Evolutionary conservation across 768 basidiomycete species (phyloP).

Genomic region (Guyanaporus albipodus): DNA sequence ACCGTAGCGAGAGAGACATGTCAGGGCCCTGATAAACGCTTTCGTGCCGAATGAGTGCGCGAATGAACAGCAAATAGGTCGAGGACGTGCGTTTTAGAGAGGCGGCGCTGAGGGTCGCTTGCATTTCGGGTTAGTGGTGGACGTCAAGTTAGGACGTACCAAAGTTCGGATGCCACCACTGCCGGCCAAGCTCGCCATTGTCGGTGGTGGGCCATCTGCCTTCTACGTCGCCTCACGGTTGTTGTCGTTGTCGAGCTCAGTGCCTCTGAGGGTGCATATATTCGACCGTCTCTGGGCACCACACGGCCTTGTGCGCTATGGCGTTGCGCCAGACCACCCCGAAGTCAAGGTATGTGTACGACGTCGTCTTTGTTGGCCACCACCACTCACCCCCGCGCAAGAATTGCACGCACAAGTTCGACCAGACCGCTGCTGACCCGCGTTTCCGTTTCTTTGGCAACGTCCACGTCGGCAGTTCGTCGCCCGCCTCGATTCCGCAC

Average conservation of each 20-base stretch:
- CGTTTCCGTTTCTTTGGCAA: conserved; percentile 92
- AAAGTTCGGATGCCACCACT: conserved; percentile 10
- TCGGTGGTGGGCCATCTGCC: conserved; percentile 95
- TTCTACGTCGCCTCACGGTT: conserved; percentile 91
- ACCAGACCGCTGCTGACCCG: conserved; percentile 69
- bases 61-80: conserved; percentile 5
- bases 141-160: too few relatives aligned
- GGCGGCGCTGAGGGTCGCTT: conserved; percentile 59
- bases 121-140: conserved; percentile 59
- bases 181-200: conserved; percentile 72
- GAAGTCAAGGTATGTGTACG: conserved; percentile 75
- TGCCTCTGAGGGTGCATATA: conserved; percentile 65
- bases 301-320: conserved; percentile 91
- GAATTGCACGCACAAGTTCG: conserved; percentile 98
- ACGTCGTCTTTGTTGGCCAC: background rate
- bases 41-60: conserved; percentile 23
- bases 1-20: conserved; percentile 77
- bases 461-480: conserved; percentile 51
- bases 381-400: conserved; percentile 31
- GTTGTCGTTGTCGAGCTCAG: conserved; percentile 52
- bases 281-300: conserved; percentile 94
- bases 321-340: conserved; percentile 97
- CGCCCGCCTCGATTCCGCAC: conserved; percentile 44
- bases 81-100: conserved; percentile 44
- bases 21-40: conserved; percentile 74